Conservation (phyloP, 176 grass and related monocot genomes). For the Otatea glauca region DNA sequence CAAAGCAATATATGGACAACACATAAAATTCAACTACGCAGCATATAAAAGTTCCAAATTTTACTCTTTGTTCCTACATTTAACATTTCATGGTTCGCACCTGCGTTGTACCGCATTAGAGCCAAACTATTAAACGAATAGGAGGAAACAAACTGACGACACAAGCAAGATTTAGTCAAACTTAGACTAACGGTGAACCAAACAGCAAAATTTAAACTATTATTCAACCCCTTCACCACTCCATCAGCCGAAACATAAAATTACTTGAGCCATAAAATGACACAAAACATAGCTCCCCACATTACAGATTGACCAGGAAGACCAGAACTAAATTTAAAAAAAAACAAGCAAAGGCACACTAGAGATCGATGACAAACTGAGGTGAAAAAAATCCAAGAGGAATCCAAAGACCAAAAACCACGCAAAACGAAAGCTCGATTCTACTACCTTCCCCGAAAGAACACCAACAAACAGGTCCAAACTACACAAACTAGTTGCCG, state of each 20-base stretch:
- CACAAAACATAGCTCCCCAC: not conserved
- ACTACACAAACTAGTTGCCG: not conserved
- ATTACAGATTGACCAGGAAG: not conserved
- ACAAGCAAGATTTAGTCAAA: not conserved
- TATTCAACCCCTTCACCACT: not conserved
- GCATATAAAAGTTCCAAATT: not conserved
- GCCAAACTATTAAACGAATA: not conserved
- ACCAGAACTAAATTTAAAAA: slow-evolving; percentile 20
- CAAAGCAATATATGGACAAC: slow-evolving; percentile 17
- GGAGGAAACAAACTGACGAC: not conserved
- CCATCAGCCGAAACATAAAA: slow-evolving; percentile 4
- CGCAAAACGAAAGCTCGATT: slow-evolving; percentile 18
- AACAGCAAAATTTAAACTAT: not conserved
- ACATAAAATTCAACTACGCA: slow-evolving; percentile 28
- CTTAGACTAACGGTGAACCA: not conserved
- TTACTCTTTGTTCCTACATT: not conserved
- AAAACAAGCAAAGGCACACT: not conserved
- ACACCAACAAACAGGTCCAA: slow-evolving; percentile 8
- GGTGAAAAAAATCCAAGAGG: not conserved
- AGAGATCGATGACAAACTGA: not conserved
- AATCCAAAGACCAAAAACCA: slow-evolving; percentile 1
- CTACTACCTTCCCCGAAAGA: not conserved
- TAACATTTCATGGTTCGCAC: not conserved
- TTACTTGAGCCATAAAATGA: not conserved
- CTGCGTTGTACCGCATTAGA: not conserved